Percentiles rank a stretch among this genome's conserved stretches.
Conservation (phyloP, 2,329 filamentous ascomycete genomes). For the Aphanocladium album region DNA sequence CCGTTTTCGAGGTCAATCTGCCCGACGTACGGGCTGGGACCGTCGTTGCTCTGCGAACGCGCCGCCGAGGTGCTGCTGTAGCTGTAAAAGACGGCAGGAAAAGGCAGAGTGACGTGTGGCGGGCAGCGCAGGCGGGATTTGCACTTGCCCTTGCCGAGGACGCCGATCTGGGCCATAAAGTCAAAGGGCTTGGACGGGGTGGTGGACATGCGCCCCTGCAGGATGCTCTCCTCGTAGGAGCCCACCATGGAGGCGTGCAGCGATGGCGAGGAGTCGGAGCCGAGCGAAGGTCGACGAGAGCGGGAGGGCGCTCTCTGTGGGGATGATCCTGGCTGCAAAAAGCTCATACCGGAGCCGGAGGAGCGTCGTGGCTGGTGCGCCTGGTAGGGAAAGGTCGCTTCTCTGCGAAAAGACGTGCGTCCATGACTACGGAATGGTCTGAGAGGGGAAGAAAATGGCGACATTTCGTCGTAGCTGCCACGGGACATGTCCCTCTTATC, state of each 20-base stretch:
- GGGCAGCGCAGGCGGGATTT: slow-evolving; percentile 81
- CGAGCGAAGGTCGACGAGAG: slow-evolving; percentile 63
- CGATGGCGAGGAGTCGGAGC: slow-evolving; percentile 68
- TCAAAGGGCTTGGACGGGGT: slow-evolving; percentile 87
- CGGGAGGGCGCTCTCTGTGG: slow-evolving; percentile 49
- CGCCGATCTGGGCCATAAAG: slow-evolving; percentile 92
- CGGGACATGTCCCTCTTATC: slow-evolving; percentile 38
- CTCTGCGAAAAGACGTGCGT: slow-evolving; percentile 45
- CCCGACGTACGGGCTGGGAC: slow-evolving; percentile 93
- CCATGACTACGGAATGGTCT: slow-evolving; percentile 20
- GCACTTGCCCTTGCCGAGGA: slow-evolving; percentile 83
- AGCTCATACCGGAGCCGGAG: slow-evolving; percentile 53
- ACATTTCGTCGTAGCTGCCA: slow-evolving; percentile 62
- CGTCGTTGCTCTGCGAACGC: slow-evolving; percentile 66
- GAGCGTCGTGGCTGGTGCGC: slow-evolving; percentile 75
- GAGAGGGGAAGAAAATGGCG: slow-evolving; percentile 34
- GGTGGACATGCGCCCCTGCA: slow-evolving; percentile 93
- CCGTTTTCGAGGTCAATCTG: slow-evolving; percentile 86
- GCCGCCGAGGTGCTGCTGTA: slow-evolving; percentile 66
- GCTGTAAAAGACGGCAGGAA: slow-evolving; percentile 94
- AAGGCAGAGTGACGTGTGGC: slow-evolving; percentile 82
- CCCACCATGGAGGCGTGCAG: slow-evolving; percentile 95
- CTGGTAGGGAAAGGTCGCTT: slow-evolving; percentile 62
- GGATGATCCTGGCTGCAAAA: slow-evolving; percentile 33
- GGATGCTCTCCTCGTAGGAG: slow-evolving; percentile 94